A percentile compares a stretch with the other conserved stretches of the same genome.
These are phyloP conservation scores for Lupinus albus DNA, from an alignment of 306 rosid genomes.

Conservation along the genomic window DNA sequence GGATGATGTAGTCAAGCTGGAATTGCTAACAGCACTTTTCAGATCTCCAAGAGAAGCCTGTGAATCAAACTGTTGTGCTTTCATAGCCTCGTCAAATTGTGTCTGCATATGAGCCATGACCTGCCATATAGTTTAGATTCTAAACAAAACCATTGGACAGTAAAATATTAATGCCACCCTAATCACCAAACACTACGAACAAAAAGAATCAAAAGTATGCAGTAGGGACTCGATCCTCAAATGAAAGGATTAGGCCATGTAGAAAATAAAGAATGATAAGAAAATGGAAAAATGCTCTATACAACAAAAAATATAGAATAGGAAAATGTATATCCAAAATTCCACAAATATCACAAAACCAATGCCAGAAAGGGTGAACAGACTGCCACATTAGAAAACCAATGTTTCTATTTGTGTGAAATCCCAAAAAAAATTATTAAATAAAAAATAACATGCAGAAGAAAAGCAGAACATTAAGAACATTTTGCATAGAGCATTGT, in stretches of 20 bases:
- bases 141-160: slow-evolving; percentile 1
- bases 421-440: slow-evolving; percentile 13
- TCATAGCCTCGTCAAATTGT: slow-evolving; percentile 97
- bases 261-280: background rate
- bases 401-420: background rate
- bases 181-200: too few relatives aligned
- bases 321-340: slow-evolving; percentile 9
- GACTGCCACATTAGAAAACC: background rate
- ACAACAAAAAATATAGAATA: background rate
- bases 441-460: too few relatives aligned
- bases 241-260: background rate
- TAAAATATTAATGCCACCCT: background rate
- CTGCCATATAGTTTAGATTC: slow-evolving; percentile 50
- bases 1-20: slow-evolving; percentile 71
- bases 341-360: background rate
- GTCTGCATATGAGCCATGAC: slow-evolving; percentile 87
- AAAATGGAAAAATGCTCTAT: background rate
- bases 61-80: slow-evolving; percentile 78
- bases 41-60: slow-evolving; percentile 63
- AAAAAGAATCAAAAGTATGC: too few relatives aligned
- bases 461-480: background rate
- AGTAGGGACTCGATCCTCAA: too few relatives aligned
- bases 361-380: background rate
- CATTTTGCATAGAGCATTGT: background rate
- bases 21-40: slow-evolving; percentile 52